Percentiles rank a stretch among this genome's conserved stretches.
Conservation (phyloP, 202 grass and related monocot species). For the Schoenoplectus triqueter region DNA sequence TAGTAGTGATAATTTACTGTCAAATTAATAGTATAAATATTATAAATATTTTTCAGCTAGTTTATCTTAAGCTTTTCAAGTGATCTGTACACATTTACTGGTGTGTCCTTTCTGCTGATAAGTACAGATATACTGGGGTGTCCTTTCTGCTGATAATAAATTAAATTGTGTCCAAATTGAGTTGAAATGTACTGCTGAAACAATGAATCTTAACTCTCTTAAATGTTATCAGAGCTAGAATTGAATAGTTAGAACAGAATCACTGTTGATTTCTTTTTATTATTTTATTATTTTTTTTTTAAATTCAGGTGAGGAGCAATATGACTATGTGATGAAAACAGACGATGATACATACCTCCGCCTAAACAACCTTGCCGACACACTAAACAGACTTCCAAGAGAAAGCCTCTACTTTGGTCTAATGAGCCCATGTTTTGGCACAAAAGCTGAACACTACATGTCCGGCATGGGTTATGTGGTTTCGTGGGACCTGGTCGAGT, state of each 20-base stretch:
- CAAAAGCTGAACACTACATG: constrained; percentile 25
- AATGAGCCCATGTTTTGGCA: constrained; percentile 28
- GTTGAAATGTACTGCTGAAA: not conserved
- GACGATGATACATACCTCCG: constrained; percentile 49
- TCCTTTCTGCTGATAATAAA: not conserved
- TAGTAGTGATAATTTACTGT: not conserved
- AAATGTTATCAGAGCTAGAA: not conserved
- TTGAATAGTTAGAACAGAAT: not conserved
- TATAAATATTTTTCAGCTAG: not conserved
- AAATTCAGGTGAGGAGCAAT: constrained; percentile 39
- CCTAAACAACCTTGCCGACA: constrained; percentile 28
- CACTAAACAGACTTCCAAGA: constrained; percentile 34
- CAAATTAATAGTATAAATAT: not conserved
- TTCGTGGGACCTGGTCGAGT: constrained; percentile 58
- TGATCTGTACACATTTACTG: not conserved
- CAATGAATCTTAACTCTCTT: not conserved
- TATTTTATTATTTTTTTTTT: not conserved
- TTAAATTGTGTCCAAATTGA: not conserved
- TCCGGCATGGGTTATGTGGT: constrained; percentile 46
- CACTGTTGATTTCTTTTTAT: not conserved
- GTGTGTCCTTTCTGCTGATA: not conserved
- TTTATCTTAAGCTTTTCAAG: not conserved
- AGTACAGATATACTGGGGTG: not conserved
- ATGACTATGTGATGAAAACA: constrained; percentile 52
- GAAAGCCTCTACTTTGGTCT: constrained; percentile 44